Conservation (phyloP, 2,329 filamentous ascomycete genomes). For the Myriosclerotinia curreyana region DNA sequence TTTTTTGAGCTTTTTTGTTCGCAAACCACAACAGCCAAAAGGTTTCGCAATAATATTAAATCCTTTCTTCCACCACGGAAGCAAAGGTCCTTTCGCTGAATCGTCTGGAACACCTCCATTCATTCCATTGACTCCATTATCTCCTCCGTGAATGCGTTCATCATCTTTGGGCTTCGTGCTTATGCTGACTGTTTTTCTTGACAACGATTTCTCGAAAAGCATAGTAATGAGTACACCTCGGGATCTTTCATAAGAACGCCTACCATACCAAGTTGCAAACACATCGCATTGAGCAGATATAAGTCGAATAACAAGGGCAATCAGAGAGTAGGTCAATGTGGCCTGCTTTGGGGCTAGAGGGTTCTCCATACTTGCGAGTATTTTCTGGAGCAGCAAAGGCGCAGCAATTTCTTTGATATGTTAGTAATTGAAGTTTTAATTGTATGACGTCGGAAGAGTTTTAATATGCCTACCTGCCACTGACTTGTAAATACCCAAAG, state of each 20-base stretch:
- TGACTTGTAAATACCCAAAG: slow-evolving; percentile 62
- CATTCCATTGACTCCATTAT: background rate
- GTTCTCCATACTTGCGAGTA: slow-evolving; percentile 65
- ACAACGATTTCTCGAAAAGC: slow-evolving; percentile 66
- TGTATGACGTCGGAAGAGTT: background rate
- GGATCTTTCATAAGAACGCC: slow-evolving; percentile 78
- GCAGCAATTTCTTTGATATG: slow-evolving; percentile 50
- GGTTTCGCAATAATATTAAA: slow-evolving; percentile 31
- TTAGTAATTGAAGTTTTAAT: background rate
- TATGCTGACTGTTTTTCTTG: slow-evolving; percentile 37
- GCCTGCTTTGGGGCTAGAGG: slow-evolving; percentile 49
- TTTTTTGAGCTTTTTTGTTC: slow-evolving; percentile 36
- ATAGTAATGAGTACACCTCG: slow-evolving; percentile 84
- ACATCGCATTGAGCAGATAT: slow-evolving; percentile 63
- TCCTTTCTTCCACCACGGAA: slow-evolving; percentile 24
- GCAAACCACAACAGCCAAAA: slow-evolving; percentile 33
- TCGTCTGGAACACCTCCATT: slow-evolving; percentile 24
- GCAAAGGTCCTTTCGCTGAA: slow-evolving; percentile 16
- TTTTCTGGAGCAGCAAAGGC: slow-evolving; percentile 68
- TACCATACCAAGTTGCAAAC: slow-evolving; percentile 75
- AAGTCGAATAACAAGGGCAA: slow-evolving; percentile 60
- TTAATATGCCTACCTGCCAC: slow-evolving; percentile 45
- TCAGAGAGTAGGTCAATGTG: slow-evolving; percentile 62
- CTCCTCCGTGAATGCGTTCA: slow-evolving; percentile 23
- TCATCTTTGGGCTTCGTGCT: slow-evolving; percentile 32